phyloP scores from a whole-genome alignment of 169 alveolate genomes.

The Besnoitia besnoiti region DNA sequence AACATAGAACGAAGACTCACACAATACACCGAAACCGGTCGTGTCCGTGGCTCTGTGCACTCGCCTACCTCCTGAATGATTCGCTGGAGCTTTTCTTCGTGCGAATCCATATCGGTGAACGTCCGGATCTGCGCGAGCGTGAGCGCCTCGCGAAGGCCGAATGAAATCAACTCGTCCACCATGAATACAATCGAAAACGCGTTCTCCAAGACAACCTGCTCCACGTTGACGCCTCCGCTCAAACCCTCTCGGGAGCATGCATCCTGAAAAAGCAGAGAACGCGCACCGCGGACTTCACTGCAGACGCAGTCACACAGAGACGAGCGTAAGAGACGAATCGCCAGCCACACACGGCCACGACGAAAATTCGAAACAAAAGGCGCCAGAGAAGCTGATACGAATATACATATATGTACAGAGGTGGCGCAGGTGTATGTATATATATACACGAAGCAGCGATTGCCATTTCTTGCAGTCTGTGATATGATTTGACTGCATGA shows the following conservation, averaged over 20 bases:
- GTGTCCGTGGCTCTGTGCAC: no score
- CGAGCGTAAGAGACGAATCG: not conserved
- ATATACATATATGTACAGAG: not conserved
- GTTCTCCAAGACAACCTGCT: constrained; percentile 81
- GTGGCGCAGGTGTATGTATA: not conserved
- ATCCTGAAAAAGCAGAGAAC: not conserved
- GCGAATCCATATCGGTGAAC: constrained; percentile 91
- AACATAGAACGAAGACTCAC: no score
- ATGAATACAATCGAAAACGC: constrained; percentile 87
- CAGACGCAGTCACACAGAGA: no score
- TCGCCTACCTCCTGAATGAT: constrained; percentile 58
- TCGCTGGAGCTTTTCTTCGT: constrained; percentile 82
- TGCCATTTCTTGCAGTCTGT: not conserved
- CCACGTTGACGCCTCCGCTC: constrained; percentile 69
- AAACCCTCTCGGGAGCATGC: constrained; percentile 71
- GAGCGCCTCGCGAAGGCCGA: constrained; percentile 87
- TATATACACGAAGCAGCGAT: not conserved
- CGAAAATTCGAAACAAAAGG: not conserved
- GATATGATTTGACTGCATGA: not conserved
- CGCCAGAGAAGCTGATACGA: not conserved
- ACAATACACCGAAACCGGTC: no score
- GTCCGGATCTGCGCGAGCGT: constrained; percentile 87
- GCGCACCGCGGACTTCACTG: not conserved
- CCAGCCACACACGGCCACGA: not conserved
- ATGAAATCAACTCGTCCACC: constrained; percentile 87